phyloP scores from a whole-genome alignment of 2,329 filamentous ascomycete genomes.

The Pseudocercospora crystallina region DNA sequence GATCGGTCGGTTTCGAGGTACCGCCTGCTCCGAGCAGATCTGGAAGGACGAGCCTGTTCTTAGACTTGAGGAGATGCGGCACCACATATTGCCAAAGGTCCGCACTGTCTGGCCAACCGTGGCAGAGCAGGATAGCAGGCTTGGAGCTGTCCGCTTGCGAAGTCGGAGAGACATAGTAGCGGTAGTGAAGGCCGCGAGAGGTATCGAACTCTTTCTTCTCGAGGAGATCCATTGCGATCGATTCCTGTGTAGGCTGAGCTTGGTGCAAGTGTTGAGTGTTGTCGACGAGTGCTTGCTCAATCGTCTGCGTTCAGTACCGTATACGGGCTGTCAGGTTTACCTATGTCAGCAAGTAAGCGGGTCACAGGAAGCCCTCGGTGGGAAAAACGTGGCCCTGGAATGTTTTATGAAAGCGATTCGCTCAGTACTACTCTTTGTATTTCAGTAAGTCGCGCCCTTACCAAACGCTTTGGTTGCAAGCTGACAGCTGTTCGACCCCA shows the following conservation, averaged over 20 bases:
- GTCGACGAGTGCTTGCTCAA: no score
- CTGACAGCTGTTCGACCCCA: no score
- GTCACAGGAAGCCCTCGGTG: no score
- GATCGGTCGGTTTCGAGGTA: conserved; percentile 43
- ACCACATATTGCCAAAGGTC: conserved; percentile 47
- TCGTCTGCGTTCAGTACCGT: no score
- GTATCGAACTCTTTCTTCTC: conserved; percentile 25
- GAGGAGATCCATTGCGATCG: conserved; percentile 21
- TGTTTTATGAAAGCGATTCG: no score
- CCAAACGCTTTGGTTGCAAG: no score
- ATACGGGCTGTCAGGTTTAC: no score
- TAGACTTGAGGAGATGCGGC: conserved; percentile 40
- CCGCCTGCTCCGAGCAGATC: conserved; percentile 42
- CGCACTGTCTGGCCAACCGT: conserved; percentile 53
- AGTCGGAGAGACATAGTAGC: conserved; percentile 40
- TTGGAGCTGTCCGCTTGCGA: conserved; percentile 34
- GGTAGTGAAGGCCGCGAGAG: conserved; percentile 38
- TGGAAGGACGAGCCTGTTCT: conserved; percentile 41
- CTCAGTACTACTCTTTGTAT: no score
- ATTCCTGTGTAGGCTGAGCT: background rate
- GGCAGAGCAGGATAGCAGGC: conserved; percentile 40
- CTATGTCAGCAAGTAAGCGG: no score
- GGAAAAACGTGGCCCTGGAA: no score
- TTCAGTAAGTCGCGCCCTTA: no score
- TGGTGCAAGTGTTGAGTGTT: background rate